Evolutionary conservation across 164 flowering plant species (phyloP).

Genomic region (Houttuynia cordata): DNA sequence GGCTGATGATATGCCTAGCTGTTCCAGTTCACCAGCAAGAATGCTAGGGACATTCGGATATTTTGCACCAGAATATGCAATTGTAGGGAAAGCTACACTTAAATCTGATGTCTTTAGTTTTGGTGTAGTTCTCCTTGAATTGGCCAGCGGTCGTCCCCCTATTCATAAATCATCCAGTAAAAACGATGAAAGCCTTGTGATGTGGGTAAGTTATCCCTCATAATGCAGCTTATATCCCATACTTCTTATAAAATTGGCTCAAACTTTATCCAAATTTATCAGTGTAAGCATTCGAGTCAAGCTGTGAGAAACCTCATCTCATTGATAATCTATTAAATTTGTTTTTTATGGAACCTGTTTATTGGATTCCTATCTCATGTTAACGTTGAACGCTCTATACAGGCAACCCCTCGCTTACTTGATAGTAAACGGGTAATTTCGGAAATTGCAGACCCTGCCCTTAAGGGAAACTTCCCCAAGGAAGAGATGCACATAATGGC

Average conservation of each 20-base stretch:
- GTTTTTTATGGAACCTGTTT: too few relatives aligned
- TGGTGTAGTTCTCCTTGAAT: constrained; percentile 95
- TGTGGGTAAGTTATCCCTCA: constrained; percentile 52
- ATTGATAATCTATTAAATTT: too few relatives aligned
- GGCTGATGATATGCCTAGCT: constrained; percentile 65
- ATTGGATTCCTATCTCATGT: neutral
- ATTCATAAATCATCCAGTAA: constrained; percentile 44
- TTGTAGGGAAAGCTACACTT: constrained; percentile 71
- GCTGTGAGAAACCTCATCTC: too few relatives aligned
- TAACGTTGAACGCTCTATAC: neutral
- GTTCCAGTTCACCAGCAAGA: constrained; percentile 84
- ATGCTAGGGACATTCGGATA: constrained; percentile 97
- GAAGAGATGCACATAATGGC: constrained; percentile 95
- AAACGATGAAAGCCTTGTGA: constrained; percentile 86
- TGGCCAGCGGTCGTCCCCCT: constrained; percentile 79
- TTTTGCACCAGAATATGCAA: constrained; percentile 97
- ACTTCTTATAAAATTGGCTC: too few relatives aligned
- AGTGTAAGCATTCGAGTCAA: too few relatives aligned
- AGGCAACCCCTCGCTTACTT: constrained; percentile 76
- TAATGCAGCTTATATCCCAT: neutral
- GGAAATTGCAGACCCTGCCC: constrained; percentile 75
- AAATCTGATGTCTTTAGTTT: constrained; percentile 97
- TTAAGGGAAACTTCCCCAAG: constrained; percentile 58
- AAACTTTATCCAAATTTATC: too few relatives aligned
- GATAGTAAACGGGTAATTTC: constrained; percentile 52